Conservation (phyloP, 495 filamentous ascomycete genomes). For the Aspergillus baeticus region DNA sequence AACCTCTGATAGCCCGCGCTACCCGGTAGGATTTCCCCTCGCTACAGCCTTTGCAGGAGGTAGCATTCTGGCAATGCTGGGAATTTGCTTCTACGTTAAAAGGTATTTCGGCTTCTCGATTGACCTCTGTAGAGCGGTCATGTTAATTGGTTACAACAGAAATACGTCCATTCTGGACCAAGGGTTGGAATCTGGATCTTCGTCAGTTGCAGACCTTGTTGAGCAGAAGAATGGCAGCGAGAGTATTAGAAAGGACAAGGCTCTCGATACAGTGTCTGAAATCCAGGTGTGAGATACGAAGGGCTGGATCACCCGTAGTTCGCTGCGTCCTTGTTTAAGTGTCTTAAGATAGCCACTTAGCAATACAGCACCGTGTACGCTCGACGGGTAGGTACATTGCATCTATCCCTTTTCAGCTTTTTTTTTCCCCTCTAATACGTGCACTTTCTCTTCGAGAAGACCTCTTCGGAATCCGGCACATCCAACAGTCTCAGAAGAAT, state of each 20-base stretch:
- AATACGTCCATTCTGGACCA: not conserved
- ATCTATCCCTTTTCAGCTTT: too few species aligned
- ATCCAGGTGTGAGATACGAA: not conserved
- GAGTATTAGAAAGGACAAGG: too few species aligned
- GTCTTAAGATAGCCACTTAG: too few species aligned
- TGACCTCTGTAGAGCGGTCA: not conserved
- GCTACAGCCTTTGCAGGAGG: constrained; percentile 18
- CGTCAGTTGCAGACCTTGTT: not conserved
- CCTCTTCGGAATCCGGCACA: too few species aligned
- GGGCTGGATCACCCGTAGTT: too few species aligned
- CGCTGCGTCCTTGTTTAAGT: too few species aligned
- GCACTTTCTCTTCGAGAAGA: too few species aligned
- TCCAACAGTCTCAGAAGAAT: too few species aligned
- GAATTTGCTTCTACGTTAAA: constrained; percentile 8
- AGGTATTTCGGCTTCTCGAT: not conserved
- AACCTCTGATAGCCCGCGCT: constrained; percentile 17
- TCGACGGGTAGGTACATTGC: too few species aligned
- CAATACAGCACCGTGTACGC: too few species aligned
- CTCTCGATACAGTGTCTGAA: not conserved
- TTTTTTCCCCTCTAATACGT: too few species aligned
- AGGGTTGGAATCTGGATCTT: not conserved
- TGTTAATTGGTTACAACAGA: not conserved
- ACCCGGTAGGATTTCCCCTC: constrained; percentile 21
- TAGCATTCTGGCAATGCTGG: constrained; percentile 6
- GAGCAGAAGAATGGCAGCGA: not conserved